A percentile compares a stretch with the other conserved stretches of the same genome.
These are phyloP conservation scores for Curvularia verruculosa DNA, from an alignment of 2,329 filamentous ascomycete genomes.

Conservation along the genomic window DNA sequence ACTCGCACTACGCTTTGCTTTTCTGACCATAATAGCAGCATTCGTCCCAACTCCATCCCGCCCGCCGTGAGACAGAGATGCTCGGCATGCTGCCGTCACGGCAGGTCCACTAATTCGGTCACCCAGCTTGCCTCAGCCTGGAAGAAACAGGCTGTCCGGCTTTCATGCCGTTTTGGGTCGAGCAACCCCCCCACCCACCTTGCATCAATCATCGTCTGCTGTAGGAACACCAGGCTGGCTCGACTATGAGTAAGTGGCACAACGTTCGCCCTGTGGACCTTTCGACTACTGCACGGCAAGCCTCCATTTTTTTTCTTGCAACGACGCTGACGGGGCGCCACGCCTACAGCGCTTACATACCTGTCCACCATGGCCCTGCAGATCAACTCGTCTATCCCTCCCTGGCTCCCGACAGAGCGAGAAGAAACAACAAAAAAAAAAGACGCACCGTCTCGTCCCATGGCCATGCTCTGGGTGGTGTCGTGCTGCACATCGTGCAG, in stretches of 20 bases:
- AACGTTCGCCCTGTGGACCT: not conserved
- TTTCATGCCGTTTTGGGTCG: constrained; percentile 14
- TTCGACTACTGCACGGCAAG: not conserved
- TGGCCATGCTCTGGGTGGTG: constrained; percentile 18
- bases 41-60: not conserved
- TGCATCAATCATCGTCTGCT: constrained; percentile 15
- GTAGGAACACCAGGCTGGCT: constrained; percentile 6
- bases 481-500: constrained; percentile 35
- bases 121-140: constrained; percentile 12
- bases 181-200: not conserved
- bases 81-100: constrained; percentile 3
- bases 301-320: too few species aligned
- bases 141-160: constrained; percentile 7
- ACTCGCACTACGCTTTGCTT: constrained; percentile 12
- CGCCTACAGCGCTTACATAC: too few species aligned
- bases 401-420: not conserved
- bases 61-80: not conserved
- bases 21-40: constrained; percentile 1
- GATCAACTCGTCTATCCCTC: not conserved
- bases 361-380: not conserved
- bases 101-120: constrained; percentile 6
- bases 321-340: too few species aligned
- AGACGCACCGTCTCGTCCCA: not conserved
- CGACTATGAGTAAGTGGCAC: constrained; percentile 3
- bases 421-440: not conserved